Evolutionary conservation across 768 basidiomycete genomes (phyloP).

Genomic region (Suillus subluteus): DNA sequence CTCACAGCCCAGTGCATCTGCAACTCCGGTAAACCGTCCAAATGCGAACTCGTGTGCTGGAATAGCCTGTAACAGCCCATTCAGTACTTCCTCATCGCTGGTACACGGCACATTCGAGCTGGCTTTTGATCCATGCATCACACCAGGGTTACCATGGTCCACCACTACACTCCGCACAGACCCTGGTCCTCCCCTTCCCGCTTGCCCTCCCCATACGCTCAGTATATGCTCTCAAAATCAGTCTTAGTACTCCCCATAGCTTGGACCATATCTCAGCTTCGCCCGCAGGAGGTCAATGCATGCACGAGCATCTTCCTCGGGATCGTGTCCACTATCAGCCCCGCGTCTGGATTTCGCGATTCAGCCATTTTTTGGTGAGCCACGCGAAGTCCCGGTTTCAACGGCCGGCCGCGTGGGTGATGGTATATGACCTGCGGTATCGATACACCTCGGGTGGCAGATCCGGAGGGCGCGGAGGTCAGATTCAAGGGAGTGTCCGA

Average conservation of each 20-base stretch:
- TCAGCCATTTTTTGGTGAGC: conserved; percentile 94
- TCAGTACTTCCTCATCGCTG: conserved; percentile 76
- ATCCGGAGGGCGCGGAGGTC: conserved; percentile 89
- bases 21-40: conserved; percentile 80
- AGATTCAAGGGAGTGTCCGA: conserved; percentile 96
- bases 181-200: conserved; percentile 42
- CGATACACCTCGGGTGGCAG: conserved; percentile 85
- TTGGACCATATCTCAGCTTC: conserved; percentile 76
- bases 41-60: conserved; percentile 81
- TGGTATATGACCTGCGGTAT: conserved; percentile 90
- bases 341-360: conserved; percentile 82
- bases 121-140: conserved; percentile 87
- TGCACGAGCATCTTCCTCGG: conserved; percentile 91
- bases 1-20: conserved; percentile 83
- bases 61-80: conserved; percentile 62
- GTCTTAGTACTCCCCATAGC: conserved; percentile 87
- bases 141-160: conserved; percentile 81
- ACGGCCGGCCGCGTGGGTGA: conserved; percentile 90
- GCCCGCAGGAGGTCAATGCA: conserved; percentile 83
- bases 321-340: conserved; percentile 91
- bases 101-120: conserved; percentile 75
- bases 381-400: conserved; percentile 97
- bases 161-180: conserved; percentile 68
- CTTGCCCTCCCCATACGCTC: conserved; percentile 73
- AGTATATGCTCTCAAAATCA: conserved; percentile 86